Evolutionary conservation across 2,329 filamentous ascomycete species (phyloP).

Genomic region (Penicillium psychrosexuale): DNA sequence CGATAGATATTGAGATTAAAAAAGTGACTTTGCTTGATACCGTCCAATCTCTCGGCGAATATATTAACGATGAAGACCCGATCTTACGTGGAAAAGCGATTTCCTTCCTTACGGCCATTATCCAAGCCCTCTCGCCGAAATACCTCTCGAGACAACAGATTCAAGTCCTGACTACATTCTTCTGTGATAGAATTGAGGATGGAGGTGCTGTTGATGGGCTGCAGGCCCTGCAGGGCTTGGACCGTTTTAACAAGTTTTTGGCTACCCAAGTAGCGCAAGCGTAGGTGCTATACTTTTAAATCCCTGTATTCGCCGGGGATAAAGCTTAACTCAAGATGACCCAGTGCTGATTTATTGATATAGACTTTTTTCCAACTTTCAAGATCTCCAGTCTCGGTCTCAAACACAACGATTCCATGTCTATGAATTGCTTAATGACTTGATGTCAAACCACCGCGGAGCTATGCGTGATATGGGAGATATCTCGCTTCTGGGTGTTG

Average conservation of each 20-base stretch:
- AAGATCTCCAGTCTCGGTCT: slow-evolving; percentile 58
- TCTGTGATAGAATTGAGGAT: slow-evolving; percentile 63
- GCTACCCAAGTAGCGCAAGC: slow-evolving; percentile 54
- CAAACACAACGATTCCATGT: slow-evolving; percentile 65
- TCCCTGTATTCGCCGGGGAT: slow-evolving; percentile 11
- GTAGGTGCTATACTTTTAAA: slow-evolving; percentile 36
- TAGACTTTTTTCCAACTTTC: slow-evolving; percentile 52
- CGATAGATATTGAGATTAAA: slow-evolving; percentile 56
- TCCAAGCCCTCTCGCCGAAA: slow-evolving; percentile 51
- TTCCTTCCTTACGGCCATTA: slow-evolving; percentile 44
- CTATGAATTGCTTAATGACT: slow-evolving; percentile 58
- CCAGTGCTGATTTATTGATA: slow-evolving; percentile 15
- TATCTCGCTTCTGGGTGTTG: slow-evolving; percentile 59
- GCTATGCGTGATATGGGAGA: slow-evolving; percentile 57
- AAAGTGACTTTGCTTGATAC: slow-evolving; percentile 60
- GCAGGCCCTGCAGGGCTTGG: slow-evolving; percentile 56
- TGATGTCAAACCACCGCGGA: slow-evolving; percentile 61
- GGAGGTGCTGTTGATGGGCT: slow-evolving; percentile 59
- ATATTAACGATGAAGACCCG: slow-evolving; percentile 64
- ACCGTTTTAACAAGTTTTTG: slow-evolving; percentile 59
- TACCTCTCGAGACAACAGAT: slow-evolving; percentile 60
- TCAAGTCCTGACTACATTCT: slow-evolving; percentile 61
- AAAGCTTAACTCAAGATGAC: not conserved
- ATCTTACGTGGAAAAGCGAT: slow-evolving; percentile 58
- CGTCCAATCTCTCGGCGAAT: slow-evolving; percentile 63